Conservation (phyloP, 495 filamentous ascomycete genomes). For the Rhizodiscina lignyota region DNA sequence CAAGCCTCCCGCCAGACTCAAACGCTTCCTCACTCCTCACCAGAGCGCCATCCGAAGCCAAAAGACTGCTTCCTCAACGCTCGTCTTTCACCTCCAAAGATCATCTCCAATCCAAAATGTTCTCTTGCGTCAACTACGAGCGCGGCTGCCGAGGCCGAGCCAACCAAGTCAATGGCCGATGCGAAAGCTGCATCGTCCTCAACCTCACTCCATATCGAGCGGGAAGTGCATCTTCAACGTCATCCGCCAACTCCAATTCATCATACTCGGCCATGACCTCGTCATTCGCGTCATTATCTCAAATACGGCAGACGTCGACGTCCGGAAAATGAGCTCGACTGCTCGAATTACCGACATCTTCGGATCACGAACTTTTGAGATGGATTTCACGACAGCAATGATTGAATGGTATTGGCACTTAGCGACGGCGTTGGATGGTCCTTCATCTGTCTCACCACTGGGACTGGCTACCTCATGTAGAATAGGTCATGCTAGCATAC, state of each 20-base stretch:
- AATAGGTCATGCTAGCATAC: too few species aligned
- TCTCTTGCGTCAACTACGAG: constrained; percentile 20
- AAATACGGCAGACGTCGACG: constrained; percentile 1
- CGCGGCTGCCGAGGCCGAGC: constrained; percentile 18
- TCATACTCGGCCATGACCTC: constrained; percentile 15
- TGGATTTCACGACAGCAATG: too few species aligned
- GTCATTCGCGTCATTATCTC: constrained; percentile 14
- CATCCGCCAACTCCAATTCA: constrained; percentile 2
- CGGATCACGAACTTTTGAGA: too few species aligned
- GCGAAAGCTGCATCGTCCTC: constrained; percentile 15
- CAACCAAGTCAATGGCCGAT: constrained; percentile 13
- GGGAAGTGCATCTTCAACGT: constrained; percentile 8
- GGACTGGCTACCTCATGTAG: too few species aligned
- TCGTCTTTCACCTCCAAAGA: background rate
- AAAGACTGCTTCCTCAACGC: too few species aligned
- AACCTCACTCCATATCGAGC: constrained; percentile 10
- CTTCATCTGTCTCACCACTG: too few species aligned
- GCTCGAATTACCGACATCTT: too few species aligned
- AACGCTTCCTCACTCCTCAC: too few species aligned
- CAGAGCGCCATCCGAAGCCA: too few species aligned
- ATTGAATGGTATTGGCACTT: too few species aligned
- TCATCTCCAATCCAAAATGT: constrained; percentile 8
- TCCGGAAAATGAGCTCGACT: background rate
- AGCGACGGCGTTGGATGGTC: too few species aligned
- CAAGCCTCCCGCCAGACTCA: too few species aligned